These are phyloP conservation scores for Neophaeococcomyces mojaviensis DNA, from an alignment of 2,329 filamentous ascomycete species.

Conservation along the genomic window DNA sequence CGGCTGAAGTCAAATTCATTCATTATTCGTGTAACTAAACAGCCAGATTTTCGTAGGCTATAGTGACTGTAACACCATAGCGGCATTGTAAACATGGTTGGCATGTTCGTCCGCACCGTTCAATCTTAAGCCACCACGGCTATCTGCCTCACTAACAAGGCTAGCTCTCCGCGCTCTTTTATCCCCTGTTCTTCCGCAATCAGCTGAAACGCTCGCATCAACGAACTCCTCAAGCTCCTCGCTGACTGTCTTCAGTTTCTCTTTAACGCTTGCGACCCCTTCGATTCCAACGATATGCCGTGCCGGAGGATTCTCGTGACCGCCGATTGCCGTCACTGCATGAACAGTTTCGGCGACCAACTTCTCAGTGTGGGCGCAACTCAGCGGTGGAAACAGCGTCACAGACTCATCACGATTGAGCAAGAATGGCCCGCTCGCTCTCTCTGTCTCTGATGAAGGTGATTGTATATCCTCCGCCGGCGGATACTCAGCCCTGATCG, in stretches of 20 bases:
- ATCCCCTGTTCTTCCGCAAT: constrained; percentile 31
- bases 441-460: constrained; percentile 17
- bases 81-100: constrained; percentile 2
- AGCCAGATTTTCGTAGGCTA: not conserved
- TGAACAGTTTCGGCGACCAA: constrained; percentile 85
- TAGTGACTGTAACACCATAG: constrained; percentile 7
- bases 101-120: constrained; percentile 6
- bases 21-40: not conserved
- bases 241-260: constrained; percentile 92
- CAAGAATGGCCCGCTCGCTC: constrained; percentile 20
- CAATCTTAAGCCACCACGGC: not conserved
- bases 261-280: constrained; percentile 78
- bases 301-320: constrained; percentile 90
- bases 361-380: constrained; percentile 58
- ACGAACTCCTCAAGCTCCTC: constrained; percentile 96
- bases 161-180: constrained; percentile 1
- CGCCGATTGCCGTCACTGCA: constrained; percentile 83
- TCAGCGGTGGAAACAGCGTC: constrained; percentile 67
- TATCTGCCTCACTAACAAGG: constrained; percentile 3
- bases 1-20: not conserved
- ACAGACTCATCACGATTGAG: constrained; percentile 40
- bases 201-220: constrained; percentile 77
- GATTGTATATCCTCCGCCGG: constrained; percentile 15
- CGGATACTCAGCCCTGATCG: constrained; percentile 42
- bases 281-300: constrained; percentile 90